Percentiles rank a stretch among this genome's conserved stretches.
These are phyloP conservation scores for Areca catechu DNA, from an alignment of 176 grass and related monocot genomes.

Conservation along the genomic window DNA sequence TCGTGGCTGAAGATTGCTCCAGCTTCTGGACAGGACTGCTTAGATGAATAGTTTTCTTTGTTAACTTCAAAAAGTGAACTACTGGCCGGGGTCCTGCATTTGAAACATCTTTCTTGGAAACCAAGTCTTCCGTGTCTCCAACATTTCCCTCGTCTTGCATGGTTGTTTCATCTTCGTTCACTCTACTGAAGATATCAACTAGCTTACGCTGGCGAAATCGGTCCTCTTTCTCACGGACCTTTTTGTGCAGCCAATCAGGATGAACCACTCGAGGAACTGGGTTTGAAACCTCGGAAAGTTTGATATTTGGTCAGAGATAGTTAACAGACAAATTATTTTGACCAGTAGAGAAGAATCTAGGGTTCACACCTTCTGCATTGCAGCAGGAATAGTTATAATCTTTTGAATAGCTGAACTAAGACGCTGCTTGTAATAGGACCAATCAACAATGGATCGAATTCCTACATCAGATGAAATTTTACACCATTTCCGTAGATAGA, in stretches of 20 bases:
- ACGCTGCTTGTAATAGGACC: slow-evolving; percentile 93
- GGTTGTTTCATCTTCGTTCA: slow-evolving; percentile 31
- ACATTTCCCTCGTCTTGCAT: slow-evolving; percentile 29
- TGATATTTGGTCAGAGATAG: slow-evolving; percentile 18
- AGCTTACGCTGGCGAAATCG: slow-evolving; percentile 86
- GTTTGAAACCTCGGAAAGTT: slow-evolving; percentile 64
- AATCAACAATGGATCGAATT: slow-evolving; percentile 85
- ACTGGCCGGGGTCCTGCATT: slow-evolving; percentile 22
- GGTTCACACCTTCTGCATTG: slow-evolving; percentile 83
- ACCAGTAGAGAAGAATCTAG: slow-evolving; percentile 8
- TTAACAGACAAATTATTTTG: neutral
- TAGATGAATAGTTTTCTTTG: slow-evolving; percentile 53
- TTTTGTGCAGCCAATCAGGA: slow-evolving; percentile 97
- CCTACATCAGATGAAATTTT: slow-evolving; percentile 70
- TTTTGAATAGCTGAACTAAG: slow-evolving; percentile 90
- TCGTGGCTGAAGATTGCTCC: slow-evolving; percentile 14
- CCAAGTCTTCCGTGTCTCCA: slow-evolving; percentile 73
- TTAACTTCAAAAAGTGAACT: slow-evolving; percentile 33
- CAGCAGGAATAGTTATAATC: slow-evolving; percentile 97
- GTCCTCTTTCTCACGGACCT: slow-evolving; percentile 92
- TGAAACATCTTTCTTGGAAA: slow-evolving; percentile 27
- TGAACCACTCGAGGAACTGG: slow-evolving; percentile 93
- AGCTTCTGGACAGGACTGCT: slow-evolving; percentile 31
- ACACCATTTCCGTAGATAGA: slow-evolving; percentile 93
- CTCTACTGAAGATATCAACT: slow-evolving; percentile 66